Conservation (phyloP, 345 rosid genomes). For the Dovyalis caffra region DNA sequence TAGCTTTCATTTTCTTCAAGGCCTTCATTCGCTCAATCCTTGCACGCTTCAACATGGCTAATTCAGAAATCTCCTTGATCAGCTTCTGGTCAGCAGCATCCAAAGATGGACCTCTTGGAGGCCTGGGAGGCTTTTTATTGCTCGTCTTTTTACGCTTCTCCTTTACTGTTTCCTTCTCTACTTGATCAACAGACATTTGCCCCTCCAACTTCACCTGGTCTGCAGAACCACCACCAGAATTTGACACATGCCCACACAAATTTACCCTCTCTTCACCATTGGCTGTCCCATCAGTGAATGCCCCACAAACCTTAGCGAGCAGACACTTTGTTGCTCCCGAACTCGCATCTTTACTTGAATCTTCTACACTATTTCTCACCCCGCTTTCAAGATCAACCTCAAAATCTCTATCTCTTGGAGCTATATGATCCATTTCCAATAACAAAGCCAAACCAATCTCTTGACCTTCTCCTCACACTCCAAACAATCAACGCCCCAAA, state of each 20-base stretch:
- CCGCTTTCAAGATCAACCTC: conserved; percentile 79
- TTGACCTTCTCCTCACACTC: neutral
- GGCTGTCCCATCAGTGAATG: conserved; percentile 20
- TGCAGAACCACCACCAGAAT: conserved; percentile 11
- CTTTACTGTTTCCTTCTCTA: conserved; percentile 33
- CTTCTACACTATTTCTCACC: conserved; percentile 29
- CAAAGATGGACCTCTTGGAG: conserved; percentile 81
- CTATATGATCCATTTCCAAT: neutral
- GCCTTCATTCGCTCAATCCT: conserved; percentile 82
- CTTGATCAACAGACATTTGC: conserved; percentile 28
- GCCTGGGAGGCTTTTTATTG: conserved; percentile 87
- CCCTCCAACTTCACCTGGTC: conserved; percentile 35
- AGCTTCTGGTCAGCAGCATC: conserved; percentile 83
- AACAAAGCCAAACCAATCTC: neutral
- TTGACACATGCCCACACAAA: conserved; percentile 18
- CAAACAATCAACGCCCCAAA: neutral
- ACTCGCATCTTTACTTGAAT: conserved; percentile 26
- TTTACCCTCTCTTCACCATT: conserved; percentile 36
- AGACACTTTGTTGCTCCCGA: conserved; percentile 18
- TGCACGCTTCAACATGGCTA: conserved; percentile 83
- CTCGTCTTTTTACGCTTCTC: conserved; percentile 44
- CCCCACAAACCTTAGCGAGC: conserved; percentile 27
- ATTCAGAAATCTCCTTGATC: conserved; percentile 72
- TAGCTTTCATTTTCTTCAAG: conserved; percentile 68
- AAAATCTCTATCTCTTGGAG: conserved; percentile 30